Base-by-base conservation (phyloP, 768 basidiomycete species). In the Leccinum boreale region DNA sequence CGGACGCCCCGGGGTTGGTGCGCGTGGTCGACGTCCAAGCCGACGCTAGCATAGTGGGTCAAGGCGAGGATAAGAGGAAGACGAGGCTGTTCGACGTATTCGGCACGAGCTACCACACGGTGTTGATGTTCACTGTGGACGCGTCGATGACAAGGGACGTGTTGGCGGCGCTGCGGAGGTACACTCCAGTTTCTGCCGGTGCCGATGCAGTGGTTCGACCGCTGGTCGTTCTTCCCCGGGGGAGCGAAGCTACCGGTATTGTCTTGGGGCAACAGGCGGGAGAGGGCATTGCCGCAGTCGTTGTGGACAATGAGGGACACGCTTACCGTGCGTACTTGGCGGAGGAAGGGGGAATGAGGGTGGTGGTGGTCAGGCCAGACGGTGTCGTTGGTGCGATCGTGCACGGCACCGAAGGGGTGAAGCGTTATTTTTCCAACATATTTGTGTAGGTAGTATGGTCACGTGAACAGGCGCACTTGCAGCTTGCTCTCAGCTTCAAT, bases 1-100 rank as follows among this genome's bases (percentile, higher is more conserved):
- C 78, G 1, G 78, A 80, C 57, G 77, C 79, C 3, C 67, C 77
- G 0, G 71, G 58, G 12, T 63, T 79, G 21, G 56, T 71, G n/a
- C 42, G n/a, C n/a, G 42, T 42, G 4, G 42, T 19, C n/a, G 42
- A 9, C 10, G 6, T 42, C 2, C 23, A 52, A 55, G 15, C 4
- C 57, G 14, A 15, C 54, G 60, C 9, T 56, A 57, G 28, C 5
- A 8, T 17, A 31, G 31, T 12, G 11, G 31, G 11, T n/a, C 39
- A 42, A 2, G 21, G 42, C 42, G 42, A 44, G 42, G 42, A 42
- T 9, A 19, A 23, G 26, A 48, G 50, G 36, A 39, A 24, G 39
- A 62, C 60, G 48, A 56, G 47, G 23, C 33, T 73, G 36, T 73
- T 72, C 17, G 60, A 62, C 33, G 11, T 70, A 29, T 71, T 75